Evolutionary conservation across 2,329 filamentous ascomycete species (phyloP).

Genomic region (Lachnellula occidentalis): DNA sequence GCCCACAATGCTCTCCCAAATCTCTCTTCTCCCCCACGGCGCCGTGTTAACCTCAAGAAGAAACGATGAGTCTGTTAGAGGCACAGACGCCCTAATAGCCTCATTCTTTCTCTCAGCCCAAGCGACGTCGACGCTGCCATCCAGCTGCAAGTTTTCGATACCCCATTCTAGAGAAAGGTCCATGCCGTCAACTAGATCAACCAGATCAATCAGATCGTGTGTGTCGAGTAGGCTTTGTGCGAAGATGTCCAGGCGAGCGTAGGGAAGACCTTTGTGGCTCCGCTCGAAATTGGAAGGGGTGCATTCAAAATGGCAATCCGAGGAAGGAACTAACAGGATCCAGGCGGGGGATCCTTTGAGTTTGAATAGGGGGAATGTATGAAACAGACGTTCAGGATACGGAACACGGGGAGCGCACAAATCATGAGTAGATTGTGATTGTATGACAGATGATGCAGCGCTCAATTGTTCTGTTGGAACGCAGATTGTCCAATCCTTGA

Average conservation of each 20-base stretch:
- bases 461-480: neutral
- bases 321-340: neutral
- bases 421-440: neutral
- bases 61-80: neutral
- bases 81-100: neutral
- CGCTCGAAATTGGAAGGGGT: slow-evolving; percentile 15
- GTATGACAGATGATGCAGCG: neutral
- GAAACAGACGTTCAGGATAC: neutral
- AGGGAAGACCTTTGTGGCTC: slow-evolving; percentile 17
- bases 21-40: neutral
- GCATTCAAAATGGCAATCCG: slow-evolving; percentile 17
- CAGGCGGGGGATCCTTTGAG: neutral
- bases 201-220: slow-evolving; percentile 9
- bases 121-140: neutral
- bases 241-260: slow-evolving; percentile 17
- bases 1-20: neutral
- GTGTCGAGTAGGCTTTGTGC: slow-evolving; percentile 24
- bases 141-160: slow-evolving; percentile 8
- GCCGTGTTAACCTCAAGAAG: neutral
- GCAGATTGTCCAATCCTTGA: slow-evolving; percentile 1
- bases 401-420: neutral
- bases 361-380: slow-evolving; percentile 26
- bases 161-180: slow-evolving; percentile 22
- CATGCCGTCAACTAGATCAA: slow-evolving; percentile 24
- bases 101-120: neutral